phyloP scores from a whole-genome alignment of 495 filamentous ascomycete species.

The Melanomma pulvis-pyrius region DNA sequence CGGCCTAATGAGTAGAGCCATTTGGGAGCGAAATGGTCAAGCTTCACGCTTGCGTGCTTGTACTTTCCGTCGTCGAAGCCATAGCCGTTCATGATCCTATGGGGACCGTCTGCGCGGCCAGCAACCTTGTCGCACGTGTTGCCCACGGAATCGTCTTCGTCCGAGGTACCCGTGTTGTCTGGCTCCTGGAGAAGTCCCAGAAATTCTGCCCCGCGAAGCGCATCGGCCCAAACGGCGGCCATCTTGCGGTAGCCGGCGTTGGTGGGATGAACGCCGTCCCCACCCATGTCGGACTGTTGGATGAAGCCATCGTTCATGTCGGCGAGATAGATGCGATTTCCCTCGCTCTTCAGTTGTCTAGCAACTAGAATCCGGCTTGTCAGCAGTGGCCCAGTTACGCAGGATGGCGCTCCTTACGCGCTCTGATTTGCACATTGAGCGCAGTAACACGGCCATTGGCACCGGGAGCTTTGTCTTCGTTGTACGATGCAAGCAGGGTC shows the following conservation, averaged over 20 bases:
- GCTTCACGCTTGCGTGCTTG: neutral
- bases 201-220: neutral
- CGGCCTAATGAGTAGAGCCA: neutral
- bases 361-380: neutral
- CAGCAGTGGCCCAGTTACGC: neutral
- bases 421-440: neutral
- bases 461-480: constrained; percentile 8
- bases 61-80: constrained; percentile 10
- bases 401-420: neutral
- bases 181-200: neutral
- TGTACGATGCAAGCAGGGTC: constrained; percentile 8
- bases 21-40: neutral
- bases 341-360: neutral
- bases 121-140: neutral
- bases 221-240: constrained; percentile 5
- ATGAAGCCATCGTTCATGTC: constrained; percentile 18
- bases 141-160: neutral
- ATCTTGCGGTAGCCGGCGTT: constrained; percentile 14
- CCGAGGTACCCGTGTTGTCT: constrained; percentile 4
- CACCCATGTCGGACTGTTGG: neutral
- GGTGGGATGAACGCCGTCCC: constrained; percentile 6
- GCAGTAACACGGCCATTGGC: constrained; percentile 4
- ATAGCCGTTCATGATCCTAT: neutral
- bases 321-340: neutral
- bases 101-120: neutral